Conservation (phyloP, 2,329 filamentous ascomycete species). For the Curvularia lunata region DNA sequence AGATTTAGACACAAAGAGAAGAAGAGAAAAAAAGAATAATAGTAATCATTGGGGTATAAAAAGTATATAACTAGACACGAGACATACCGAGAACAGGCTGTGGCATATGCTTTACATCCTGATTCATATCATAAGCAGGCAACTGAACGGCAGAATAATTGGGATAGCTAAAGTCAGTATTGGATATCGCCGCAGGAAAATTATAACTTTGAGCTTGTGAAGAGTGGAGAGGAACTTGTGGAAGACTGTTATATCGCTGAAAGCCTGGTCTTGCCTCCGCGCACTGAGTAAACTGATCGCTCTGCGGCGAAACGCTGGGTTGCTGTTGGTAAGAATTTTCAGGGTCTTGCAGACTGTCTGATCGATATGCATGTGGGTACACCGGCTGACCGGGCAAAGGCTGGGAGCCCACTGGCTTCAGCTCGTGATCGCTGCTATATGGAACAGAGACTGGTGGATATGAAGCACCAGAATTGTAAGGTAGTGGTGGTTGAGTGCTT, state of each 20-base stretch:
- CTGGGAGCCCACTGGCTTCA: constrained; percentile 31
- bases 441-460: constrained; percentile 38
- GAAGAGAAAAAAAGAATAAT: constrained; percentile 33
- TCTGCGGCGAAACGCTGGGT: constrained; percentile 29
- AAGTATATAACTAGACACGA: constrained; percentile 47
- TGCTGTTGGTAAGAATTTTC: constrained; percentile 32
- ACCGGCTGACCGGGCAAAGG: constrained; percentile 26
- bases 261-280: constrained; percentile 27
- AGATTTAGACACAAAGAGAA: constrained; percentile 22
- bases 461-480: constrained; percentile 30
- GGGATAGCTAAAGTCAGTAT: constrained; percentile 38
- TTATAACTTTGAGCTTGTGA: constrained; percentile 31
- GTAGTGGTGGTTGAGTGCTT: constrained; percentile 28
- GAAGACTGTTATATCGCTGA: constrained; percentile 34
- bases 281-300: constrained; percentile 35
- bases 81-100: constrained; percentile 51
- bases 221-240: constrained; percentile 28
- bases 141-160: constrained; percentile 44
- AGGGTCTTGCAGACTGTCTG: constrained; percentile 28
- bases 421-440: constrained; percentile 30
- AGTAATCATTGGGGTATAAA: constrained; percentile 43
- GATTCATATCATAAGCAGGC: constrained; percentile 43
- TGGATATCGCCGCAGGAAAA: constrained; percentile 30
- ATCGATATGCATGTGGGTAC: constrained; percentile 36
- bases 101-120: constrained; percentile 49